Evolutionary conservation across 306 rosid genomes (phyloP).

Genomic region (Acmispon strigosus): DNA sequence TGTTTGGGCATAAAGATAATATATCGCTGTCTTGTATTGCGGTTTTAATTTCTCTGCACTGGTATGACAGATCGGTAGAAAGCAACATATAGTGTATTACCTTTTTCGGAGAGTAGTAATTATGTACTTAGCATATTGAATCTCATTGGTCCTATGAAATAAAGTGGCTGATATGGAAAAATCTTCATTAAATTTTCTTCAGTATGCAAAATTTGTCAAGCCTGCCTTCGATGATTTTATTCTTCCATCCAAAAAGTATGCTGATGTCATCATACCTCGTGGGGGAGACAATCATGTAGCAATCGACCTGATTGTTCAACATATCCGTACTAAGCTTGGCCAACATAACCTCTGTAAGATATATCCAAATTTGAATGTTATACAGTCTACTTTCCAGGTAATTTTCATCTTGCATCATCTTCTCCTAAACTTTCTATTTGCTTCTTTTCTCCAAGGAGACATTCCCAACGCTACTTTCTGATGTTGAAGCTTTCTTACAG

Average conservation of each 20-base stretch:
- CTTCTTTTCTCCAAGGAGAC: slow-evolving; percentile 2
- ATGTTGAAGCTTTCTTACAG: slow-evolving; percentile 40
- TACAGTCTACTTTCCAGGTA: slow-evolving; percentile 92
- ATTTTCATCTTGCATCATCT: slow-evolving; percentile 18
- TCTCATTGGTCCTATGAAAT: background rate
- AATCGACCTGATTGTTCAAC: slow-evolving; percentile 93
- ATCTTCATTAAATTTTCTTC: slow-evolving; percentile 29
- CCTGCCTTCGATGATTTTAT: slow-evolving; percentile 96
- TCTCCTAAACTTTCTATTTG: background rate
- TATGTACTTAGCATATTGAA: background rate
- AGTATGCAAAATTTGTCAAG: slow-evolving; percentile 91
- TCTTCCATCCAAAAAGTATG: slow-evolving; percentile 91
- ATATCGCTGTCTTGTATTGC: background rate
- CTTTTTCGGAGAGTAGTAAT: background rate
- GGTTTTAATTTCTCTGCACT: background rate
- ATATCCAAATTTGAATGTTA: slow-evolving; percentile 75
- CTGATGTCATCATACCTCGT: slow-evolving; percentile 88
- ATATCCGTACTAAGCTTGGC: slow-evolving; percentile 84
- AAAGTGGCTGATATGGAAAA: slow-evolving; percentile 21
- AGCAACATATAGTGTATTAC: background rate
- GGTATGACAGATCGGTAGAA: background rate
- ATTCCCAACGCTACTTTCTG: slow-evolving; percentile 1
- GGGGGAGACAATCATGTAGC: slow-evolving; percentile 92
- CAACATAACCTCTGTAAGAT: slow-evolving; percentile 90
- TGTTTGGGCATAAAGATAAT: background rate